phyloP scores from a whole-genome alignment of 2,329 filamentous ascomycete species.

The Ascochyta lentis region DNA sequence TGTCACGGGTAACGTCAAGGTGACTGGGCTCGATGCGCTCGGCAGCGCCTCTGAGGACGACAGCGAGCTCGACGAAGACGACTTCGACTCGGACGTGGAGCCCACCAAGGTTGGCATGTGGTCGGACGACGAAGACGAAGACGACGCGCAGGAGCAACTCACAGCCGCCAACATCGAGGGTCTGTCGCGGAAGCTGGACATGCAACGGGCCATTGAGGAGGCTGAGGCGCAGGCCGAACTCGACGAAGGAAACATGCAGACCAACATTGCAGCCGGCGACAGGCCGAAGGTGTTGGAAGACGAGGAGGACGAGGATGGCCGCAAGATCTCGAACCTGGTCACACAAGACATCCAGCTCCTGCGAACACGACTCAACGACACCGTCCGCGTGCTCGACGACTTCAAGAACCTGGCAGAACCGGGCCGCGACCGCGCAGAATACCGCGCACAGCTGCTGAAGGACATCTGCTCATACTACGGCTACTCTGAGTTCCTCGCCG shows the following conservation, averaged over 20 bases:
- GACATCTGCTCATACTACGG: constrained; percentile 97
- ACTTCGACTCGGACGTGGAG: constrained; percentile 64
- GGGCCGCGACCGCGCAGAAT: constrained; percentile 83
- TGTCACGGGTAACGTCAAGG: constrained; percentile 41
- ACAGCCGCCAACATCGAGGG: constrained; percentile 97
- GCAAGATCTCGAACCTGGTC: constrained; percentile 68
- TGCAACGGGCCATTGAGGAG: constrained; percentile 76
- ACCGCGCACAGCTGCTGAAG: constrained; percentile 83
- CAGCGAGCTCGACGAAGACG: constrained; percentile 48
- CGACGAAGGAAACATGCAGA: constrained; percentile 84
- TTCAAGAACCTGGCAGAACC: constrained; percentile 82
- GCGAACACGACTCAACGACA: constrained; percentile 88
- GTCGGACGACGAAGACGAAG: constrained; percentile 95
- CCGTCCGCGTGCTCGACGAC: constrained; percentile 87
- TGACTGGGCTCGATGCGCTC: constrained; percentile 49
- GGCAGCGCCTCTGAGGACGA: constrained; percentile 47
- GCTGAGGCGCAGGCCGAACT: constrained; percentile 86
- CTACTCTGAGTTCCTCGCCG: constrained; percentile 91
- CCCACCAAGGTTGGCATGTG: constrained; percentile 71
- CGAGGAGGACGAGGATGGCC: constrained; percentile 65
- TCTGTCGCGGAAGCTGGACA: constrained; percentile 83
- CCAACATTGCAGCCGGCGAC: constrained; percentile 82
- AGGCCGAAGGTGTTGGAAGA: constrained; percentile 70
- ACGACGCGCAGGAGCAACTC: constrained; percentile 85
- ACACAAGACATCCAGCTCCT: constrained; percentile 85